phyloP scores from a whole-genome alignment of 495 filamentous ascomycete genomes.

The Podospora anserina region DNA sequence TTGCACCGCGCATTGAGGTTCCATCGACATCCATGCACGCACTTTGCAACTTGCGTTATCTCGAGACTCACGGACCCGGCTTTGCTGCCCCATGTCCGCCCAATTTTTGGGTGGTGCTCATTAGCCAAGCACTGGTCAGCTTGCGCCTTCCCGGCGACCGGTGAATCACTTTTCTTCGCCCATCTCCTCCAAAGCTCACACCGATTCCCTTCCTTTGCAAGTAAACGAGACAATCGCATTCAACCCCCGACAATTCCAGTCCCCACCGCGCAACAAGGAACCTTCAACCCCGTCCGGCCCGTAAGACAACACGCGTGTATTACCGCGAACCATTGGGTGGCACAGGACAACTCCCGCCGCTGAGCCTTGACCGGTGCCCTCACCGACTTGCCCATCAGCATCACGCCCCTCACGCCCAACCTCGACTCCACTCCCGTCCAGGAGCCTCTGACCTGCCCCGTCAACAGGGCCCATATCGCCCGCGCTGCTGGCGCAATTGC shows the following conservation, averaged over 20 bases:
- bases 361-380: neutral
- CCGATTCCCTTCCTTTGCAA: conserved; percentile 30
- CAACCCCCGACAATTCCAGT: conserved; percentile 23
- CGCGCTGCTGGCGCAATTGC: neutral
- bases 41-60: neutral
- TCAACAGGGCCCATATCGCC: neutral
- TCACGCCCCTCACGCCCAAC: neutral
- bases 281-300: conserved; percentile 19
- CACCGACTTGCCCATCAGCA: neutral
- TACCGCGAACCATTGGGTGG: conserved; percentile 8
- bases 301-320: conserved; percentile 26
- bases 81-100: conserved; percentile 1
- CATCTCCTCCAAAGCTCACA: conserved; percentile 29
- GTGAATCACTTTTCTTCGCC: conserved; percentile 33
- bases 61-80: neutral
- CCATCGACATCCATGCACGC: neutral
- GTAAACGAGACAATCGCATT: conserved; percentile 26
- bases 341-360: neutral
- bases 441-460: neutral
- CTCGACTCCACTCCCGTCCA: neutral
- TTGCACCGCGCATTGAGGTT: neutral
- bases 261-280: conserved; percentile 27
- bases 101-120: conserved; percentile 7
- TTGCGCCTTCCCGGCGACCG: conserved; percentile 33
- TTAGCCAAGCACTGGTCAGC: conserved; percentile 21